These are phyloP conservation scores for Naganishia randhawae DNA, from an alignment of 768 basidiomycete species.

Conservation along the genomic window DNA sequence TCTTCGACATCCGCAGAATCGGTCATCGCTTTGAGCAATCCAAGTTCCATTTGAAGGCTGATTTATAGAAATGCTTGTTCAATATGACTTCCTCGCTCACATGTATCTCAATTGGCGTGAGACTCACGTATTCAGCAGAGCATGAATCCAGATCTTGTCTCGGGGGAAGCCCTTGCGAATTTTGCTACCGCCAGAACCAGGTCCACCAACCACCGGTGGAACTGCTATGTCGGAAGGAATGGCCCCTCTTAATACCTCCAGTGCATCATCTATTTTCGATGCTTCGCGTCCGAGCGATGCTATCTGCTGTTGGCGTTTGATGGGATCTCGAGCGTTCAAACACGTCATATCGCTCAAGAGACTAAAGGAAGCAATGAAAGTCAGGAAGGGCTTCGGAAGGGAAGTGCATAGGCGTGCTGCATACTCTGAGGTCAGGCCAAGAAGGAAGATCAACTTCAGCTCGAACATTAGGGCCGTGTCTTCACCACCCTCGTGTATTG, in stretches of 20 bases:
- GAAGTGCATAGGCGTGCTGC: not conserved
- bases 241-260: not conserved
- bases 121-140: slow-evolving; percentile 17
- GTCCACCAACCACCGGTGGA: slow-evolving; percentile 14
- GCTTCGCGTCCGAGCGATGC: not conserved
- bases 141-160: slow-evolving; percentile 21
- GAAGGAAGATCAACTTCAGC: slow-evolving; percentile 15
- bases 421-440: slow-evolving; percentile 1
- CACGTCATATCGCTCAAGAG: slow-evolving; percentile 3
- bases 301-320: slow-evolving; percentile 3
- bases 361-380: not conserved
- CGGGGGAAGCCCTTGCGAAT: slow-evolving; percentile 17
- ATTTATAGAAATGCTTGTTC: not conserved
- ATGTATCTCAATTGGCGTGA: no score
- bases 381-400: not conserved
- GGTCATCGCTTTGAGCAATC: not conserved
- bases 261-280: not conserved
- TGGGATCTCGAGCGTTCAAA: not conserved
- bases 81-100: no score
- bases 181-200: slow-evolving; percentile 14
- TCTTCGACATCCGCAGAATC: slow-evolving; percentile 4
- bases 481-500: not conserved
- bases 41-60: slow-evolving; percentile 4
- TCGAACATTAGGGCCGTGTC: slow-evolving; percentile 6
- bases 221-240: slow-evolving; percentile 12